Percentiles rank a stretch among this genome's conserved stretches.
Evolutionary conservation across 169 alveolate species (phyloP).

Genomic region (Perkinsus olseni): DNA sequence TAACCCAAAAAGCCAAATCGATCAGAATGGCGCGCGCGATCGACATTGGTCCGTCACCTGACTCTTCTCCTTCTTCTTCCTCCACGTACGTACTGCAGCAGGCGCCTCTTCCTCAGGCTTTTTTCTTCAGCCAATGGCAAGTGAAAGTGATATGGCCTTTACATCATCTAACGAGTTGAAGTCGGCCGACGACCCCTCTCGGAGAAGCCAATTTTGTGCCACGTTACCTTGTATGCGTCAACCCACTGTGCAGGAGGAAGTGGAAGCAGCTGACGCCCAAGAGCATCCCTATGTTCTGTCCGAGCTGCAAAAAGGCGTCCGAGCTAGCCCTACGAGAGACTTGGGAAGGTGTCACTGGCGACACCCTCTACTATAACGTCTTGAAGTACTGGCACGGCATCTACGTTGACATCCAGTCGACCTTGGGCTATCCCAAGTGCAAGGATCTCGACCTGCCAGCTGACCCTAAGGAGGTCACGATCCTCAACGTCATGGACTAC

Average conservation of each 20-base stretch:
- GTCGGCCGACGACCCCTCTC: not conserved
- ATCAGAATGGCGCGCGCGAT: not conserved
- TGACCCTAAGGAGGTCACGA: not conserved
- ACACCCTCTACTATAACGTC: not conserved
- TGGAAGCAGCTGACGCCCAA: not conserved
- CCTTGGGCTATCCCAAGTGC: not conserved
- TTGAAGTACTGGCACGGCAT: not conserved
- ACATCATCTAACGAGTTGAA: not conserved
- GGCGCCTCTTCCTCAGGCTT: not conserved
- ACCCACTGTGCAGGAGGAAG: not conserved
- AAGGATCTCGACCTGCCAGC: not conserved
- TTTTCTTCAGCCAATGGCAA: not conserved
- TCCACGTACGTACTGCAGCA: not conserved
- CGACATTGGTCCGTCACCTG: not conserved
- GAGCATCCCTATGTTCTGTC: not conserved
- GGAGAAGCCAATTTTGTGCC: not conserved
- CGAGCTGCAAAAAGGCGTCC: not conserved
- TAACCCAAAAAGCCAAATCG: not conserved
- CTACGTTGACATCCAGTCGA: not conserved
- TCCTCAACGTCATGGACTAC: not conserved
- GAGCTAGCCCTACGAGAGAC: not conserved
- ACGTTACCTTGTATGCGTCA: not conserved
- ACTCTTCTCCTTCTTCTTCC: not conserved
- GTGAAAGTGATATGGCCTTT: not conserved
- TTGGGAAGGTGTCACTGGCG: not conserved